Evolutionary conservation across 768 basidiomycete species (phyloP), one percentile per base, ranked within the genome.

Genomic region (Coprinopsis marcescibilis): DNA sequence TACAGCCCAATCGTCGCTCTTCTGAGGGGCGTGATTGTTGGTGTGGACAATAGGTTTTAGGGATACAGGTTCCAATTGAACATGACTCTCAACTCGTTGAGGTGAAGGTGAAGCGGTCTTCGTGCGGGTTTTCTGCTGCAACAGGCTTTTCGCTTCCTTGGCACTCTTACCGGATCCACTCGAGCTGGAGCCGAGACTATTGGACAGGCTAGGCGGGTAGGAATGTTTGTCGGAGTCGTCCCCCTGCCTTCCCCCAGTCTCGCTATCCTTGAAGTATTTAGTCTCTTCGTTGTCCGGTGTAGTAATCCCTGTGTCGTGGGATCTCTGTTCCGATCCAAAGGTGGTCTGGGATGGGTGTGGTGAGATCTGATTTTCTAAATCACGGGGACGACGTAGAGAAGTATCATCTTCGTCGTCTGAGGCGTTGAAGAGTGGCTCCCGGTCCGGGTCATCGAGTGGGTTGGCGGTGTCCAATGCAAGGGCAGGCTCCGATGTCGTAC

Each of bases 391-490:
- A 5, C 41, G 41, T 27, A n/a, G 42, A 41, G 62, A 66, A 37
- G 77, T 72, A 42, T 77, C 75, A 27, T 78, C 78, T 13, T 82
- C 80, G 17, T 79, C 77, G 44, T 75, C 67, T n/a, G 69, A 67
- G 1, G 66, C 69, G 15, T 63, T 60, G 59, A 86, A 87, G 5
- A 89, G 67, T 15, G 87, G 86, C 58, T 85, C 78, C 43, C 67
- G 68, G 51, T 80, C 81, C 2, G 61, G 60, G 17, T 60, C 52
- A 26, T 75, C 66, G 47, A 60, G 36, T 0, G 67, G 62, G 27
- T 65, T 59, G 14, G 72, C 61, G 0, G 65, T 57, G 47, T 70
- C 75, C 17, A 76, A 60, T 19, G 67, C 58, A 3, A 73, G 57
- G 7, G 66, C 53, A 23, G 58, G 17, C 14, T 26, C 54, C 27